Conservation (phyloP, 2,329 filamentous ascomycete species). For the Botrytis paeoniae region DNA sequence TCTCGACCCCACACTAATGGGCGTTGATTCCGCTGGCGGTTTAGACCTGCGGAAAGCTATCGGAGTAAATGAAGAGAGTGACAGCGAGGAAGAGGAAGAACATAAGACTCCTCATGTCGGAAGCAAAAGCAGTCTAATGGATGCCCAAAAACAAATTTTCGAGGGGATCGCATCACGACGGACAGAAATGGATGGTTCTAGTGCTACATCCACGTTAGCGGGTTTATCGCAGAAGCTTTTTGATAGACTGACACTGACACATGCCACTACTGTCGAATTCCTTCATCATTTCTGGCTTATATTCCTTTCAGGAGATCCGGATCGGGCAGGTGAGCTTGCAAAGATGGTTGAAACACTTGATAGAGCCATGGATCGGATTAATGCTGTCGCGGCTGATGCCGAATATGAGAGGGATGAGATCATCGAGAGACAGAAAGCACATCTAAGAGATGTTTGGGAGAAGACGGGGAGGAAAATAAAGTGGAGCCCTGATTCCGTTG, state of each 20-base stretch:
- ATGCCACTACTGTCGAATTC: constrained; percentile 92
- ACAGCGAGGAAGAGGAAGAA: constrained; percentile 61
- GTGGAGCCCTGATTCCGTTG: constrained; percentile 64
- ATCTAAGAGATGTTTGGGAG: constrained; percentile 68
- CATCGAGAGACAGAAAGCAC: constrained; percentile 63
- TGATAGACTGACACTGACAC: constrained; percentile 68
- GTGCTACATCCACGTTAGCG: constrained; percentile 32
- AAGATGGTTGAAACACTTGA: constrained; percentile 80
- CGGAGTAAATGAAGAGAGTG: constrained; percentile 67
- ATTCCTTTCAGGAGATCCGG: constrained; percentile 83
- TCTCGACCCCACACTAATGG: constrained; percentile 48
- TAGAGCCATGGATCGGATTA: constrained; percentile 73
- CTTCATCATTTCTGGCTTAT: constrained; percentile 96
- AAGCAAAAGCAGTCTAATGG: constrained; percentile 62
- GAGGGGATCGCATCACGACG: constrained; percentile 61
- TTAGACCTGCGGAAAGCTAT: constrained; percentile 62
- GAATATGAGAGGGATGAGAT: constrained; percentile 69
- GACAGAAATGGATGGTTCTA: constrained; percentile 52
- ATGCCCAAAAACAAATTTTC: constrained; percentile 65
- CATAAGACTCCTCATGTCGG: constrained; percentile 59
- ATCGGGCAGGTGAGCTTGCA: constrained; percentile 74
- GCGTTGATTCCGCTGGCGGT: constrained; percentile 48
- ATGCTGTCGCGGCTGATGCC: constrained; percentile 75
- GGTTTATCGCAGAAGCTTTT: constrained; percentile 52
- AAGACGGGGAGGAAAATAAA: constrained; percentile 71